These are phyloP conservation scores for Colletotrichum eremochloae DNA, from an alignment of 2,329 filamentous ascomycete genomes.

Conservation along the genomic window DNA sequence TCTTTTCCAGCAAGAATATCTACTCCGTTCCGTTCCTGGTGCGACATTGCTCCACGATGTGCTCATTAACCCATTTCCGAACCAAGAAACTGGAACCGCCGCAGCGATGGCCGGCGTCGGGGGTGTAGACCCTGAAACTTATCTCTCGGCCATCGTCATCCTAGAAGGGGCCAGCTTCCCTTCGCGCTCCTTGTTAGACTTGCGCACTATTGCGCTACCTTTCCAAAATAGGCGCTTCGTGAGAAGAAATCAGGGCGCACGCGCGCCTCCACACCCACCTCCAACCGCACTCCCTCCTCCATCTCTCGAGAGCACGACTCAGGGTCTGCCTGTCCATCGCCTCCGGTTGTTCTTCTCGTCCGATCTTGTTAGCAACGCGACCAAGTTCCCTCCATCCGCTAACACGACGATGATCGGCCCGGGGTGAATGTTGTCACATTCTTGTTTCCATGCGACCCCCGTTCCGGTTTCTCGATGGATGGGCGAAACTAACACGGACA, in stretches of 20 bases:
- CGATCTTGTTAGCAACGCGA: conserved; percentile 13
- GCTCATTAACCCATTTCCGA: not conserved
- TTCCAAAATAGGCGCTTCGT: conserved; percentile 3
- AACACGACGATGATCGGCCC: conserved; percentile 6
- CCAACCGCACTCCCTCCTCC: not conserved
- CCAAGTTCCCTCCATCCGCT: not conserved
- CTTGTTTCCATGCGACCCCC: conserved; percentile 14
- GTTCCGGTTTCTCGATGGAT: conserved; percentile 12
- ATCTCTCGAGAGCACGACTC: conserved; percentile 18
- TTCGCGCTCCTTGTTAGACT: not conserved
- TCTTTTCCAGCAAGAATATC: not conserved
- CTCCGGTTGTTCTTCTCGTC: conserved; percentile 32
- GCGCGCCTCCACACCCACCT: not conserved
- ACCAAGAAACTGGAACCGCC: conserved; percentile 30
- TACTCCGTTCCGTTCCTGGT: conserved; percentile 17
- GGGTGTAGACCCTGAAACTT: conserved; percentile 19
- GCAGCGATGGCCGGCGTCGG: not conserved
- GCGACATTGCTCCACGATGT: not conserved
- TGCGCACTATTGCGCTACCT: conserved; percentile 1
- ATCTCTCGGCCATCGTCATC: conserved; percentile 4
- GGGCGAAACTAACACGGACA: conserved; percentile 21
- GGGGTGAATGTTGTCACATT: conserved; percentile 33
- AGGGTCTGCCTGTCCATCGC: conserved; percentile 24
- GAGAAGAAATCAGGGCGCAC: conserved; percentile 20
- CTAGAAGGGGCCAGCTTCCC: conserved; percentile 9